phyloP scores from a whole-genome alignment of 1,284 basidiomycete genomes.

The Marasmius oreades region DNA sequence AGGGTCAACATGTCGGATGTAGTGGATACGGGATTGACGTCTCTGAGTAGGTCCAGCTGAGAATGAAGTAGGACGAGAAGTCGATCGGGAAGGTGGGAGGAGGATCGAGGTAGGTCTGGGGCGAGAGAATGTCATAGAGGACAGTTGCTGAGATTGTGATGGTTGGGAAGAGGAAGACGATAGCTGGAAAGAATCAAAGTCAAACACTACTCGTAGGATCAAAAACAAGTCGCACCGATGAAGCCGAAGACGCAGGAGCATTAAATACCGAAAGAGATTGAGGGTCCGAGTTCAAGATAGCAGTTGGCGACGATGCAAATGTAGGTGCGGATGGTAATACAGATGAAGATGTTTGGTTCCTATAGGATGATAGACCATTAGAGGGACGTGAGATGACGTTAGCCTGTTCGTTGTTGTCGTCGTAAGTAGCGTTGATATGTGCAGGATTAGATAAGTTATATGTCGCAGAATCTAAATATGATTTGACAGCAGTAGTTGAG shows the following conservation, averaged over 20 bases:
- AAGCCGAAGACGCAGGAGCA: constrained; percentile 32
- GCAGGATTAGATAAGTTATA: background rate
- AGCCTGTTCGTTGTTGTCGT: background rate
- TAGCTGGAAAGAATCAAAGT: background rate
- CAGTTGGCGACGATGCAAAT: constrained; percentile 10
- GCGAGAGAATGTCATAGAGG: background rate
- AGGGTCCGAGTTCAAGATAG: background rate
- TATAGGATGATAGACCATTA: constrained; percentile 24
- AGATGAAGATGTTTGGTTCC: constrained; percentile 51
- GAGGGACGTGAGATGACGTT: constrained; percentile 4
- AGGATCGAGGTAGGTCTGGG: background rate
- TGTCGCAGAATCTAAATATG: background rate
- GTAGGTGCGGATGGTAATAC: constrained; percentile 48
- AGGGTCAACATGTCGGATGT: background rate
- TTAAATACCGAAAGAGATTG: constrained; percentile 43
- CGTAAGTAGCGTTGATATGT: background rate
- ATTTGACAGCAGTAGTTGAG: background rate
- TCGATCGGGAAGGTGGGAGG: background rate
- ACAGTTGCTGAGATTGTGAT: background rate
- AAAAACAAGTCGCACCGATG: background rate
- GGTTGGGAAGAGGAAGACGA: background rate
- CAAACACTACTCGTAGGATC: constrained; percentile 15
- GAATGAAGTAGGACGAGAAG: background rate
- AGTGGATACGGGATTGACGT: background rate
- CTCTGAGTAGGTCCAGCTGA: background rate